Evolutionary conservation across 2,329 filamentous ascomycete genomes (phyloP).

Genomic region (Mycosphaerella sp.): DNA sequence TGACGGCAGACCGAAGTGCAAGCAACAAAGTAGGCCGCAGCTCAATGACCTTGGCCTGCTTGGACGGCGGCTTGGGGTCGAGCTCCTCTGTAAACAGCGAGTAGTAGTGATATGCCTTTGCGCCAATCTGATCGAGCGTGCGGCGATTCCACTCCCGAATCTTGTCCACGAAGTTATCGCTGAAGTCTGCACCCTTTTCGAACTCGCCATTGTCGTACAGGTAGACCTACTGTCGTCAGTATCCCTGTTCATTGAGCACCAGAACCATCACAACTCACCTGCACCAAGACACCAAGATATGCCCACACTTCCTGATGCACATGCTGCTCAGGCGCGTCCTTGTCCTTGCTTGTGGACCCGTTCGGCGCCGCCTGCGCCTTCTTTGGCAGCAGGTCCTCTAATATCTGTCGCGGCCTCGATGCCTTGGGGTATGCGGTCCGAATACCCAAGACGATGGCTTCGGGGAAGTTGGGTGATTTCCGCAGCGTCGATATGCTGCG

Average conservation of each 20-base stretch:
- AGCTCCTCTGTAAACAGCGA: conserved; percentile 92
- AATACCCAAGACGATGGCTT: conserved; percentile 32
- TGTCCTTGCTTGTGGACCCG: conserved; percentile 17
- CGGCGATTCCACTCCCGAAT: conserved; percentile 87
- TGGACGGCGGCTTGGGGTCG: conserved; percentile 78
- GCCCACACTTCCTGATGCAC: conserved; percentile 36
- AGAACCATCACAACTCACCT: conserved; percentile 22
- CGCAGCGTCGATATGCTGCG: conserved; percentile 93
- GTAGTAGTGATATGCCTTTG: conserved; percentile 98
- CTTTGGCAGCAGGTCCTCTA: conserved; percentile 32
- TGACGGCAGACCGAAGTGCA: conserved; percentile 86
- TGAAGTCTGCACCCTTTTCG: conserved; percentile 77
- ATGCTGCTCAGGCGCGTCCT: conserved; percentile 26
- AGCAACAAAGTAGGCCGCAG: conserved; percentile 81
- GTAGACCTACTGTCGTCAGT: conserved; percentile 63
- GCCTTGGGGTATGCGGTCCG: conserved; percentile 32
- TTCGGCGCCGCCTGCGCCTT: conserved; percentile 18
- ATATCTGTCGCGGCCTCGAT: conserved; percentile 27
- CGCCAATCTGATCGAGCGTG: conserved; percentile 86
- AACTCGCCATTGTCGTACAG: conserved; percentile 80
- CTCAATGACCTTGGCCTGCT: conserved; percentile 76
- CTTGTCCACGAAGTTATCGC: conserved; percentile 71
- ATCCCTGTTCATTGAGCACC: neutral
- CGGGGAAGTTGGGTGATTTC: conserved; percentile 55
- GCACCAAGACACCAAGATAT: conserved; percentile 35